These are phyloP conservation scores for Cystobasidium ongulense DNA, from an alignment of 768 basidiomycete species.

Conservation along the genomic window DNA sequence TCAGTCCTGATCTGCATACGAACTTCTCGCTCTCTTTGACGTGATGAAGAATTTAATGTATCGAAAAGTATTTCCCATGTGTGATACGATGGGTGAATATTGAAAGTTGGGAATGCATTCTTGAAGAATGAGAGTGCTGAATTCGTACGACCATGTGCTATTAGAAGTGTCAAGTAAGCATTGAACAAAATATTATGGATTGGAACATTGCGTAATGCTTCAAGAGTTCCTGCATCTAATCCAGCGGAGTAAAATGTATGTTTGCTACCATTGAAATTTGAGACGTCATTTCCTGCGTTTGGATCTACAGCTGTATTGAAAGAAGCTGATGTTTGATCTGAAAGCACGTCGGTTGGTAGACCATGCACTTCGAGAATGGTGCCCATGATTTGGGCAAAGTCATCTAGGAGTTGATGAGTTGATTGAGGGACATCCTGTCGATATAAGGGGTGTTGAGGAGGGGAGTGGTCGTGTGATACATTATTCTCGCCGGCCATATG, in stretches of 20 bases:
- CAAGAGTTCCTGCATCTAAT: neutral
- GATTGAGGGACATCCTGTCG: neutral
- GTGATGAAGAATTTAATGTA: neutral
- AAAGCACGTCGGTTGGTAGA: neutral
- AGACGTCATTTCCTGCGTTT: neutral
- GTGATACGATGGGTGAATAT: neutral
- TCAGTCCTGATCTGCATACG: neutral
- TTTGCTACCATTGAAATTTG: neutral
- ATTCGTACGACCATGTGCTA: neutral
- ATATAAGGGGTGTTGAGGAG: neutral
- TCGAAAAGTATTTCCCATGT: constrained; percentile 7
- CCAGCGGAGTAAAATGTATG: neutral
- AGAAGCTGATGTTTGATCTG: neutral
- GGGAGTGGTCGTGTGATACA: neutral
- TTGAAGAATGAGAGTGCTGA: neutral
- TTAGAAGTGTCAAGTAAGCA: neutral
- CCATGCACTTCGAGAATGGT: neutral
- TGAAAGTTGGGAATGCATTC: neutral
- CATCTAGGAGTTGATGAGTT: neutral
- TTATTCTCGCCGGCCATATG: neutral
- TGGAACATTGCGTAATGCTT: neutral
- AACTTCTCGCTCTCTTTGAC: neutral
- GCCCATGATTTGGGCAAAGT: neutral
- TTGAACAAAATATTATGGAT: neutral
- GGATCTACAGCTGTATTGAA: neutral